Conservation (phyloP, 1,284 basidiomycete genomes). For the Quambalaria eucalypti region DNA sequence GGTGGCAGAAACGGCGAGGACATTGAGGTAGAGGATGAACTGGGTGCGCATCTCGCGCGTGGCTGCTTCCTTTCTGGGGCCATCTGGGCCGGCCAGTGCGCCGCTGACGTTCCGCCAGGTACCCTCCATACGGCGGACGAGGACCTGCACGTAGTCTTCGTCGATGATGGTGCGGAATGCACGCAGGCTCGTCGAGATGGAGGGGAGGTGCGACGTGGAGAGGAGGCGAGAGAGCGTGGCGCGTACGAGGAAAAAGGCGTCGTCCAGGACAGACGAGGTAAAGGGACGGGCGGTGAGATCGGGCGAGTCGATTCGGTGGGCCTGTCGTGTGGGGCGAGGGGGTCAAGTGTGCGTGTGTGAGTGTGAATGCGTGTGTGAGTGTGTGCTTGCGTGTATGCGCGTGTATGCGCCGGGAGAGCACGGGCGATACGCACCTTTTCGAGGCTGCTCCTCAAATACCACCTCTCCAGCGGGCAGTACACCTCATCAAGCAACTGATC, state of each 20-base stretch:
- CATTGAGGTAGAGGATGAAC: constrained; percentile 41
- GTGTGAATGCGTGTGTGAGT: background rate
- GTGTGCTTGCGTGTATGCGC: background rate
- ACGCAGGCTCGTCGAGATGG: constrained; percentile 17
- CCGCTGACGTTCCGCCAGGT: constrained; percentile 28
- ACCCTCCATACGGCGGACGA: constrained; percentile 39
- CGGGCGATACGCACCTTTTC: constrained; percentile 60
- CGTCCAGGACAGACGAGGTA: constrained; percentile 40
- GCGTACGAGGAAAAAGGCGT: constrained; percentile 43
- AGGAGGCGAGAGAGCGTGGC: constrained; percentile 31
- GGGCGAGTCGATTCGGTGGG: constrained; percentile 15
- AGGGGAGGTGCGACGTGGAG: constrained; percentile 26
- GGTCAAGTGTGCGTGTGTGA: background rate
- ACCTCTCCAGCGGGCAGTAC: constrained; percentile 80
- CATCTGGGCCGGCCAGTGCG: constrained; percentile 33
- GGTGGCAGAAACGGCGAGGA: constrained; percentile 27
- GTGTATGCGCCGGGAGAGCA: constrained; percentile 44
- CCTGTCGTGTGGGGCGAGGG: no score
- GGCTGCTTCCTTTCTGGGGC: constrained; percentile 39
- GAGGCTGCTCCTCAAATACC: constrained; percentile 79
- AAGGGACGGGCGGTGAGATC: constrained; percentile 26
- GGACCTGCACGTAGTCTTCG: constrained; percentile 36
- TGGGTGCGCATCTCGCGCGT: constrained; percentile 36
- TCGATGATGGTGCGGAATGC: constrained; percentile 23
- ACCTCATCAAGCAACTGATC: constrained; percentile 55